Evolutionary conservation across 2,329 filamentous ascomycete genomes (phyloP), one percentile per base, ranked within the genome.

Genomic region (Fusarium begoniae): DNA sequence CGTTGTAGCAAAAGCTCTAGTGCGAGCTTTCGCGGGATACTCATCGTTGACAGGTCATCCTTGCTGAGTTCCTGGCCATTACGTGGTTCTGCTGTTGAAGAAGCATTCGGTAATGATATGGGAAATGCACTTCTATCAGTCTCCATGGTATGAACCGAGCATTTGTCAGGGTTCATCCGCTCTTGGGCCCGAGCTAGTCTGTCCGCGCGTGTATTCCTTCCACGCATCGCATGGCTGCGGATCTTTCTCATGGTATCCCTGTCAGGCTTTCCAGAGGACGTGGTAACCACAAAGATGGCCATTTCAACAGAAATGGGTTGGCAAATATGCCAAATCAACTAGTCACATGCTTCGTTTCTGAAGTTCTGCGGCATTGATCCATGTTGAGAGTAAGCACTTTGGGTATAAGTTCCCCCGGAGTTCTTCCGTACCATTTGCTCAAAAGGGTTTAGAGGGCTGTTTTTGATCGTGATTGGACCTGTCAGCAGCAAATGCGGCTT

Each of bases 11-110:
- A 1, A 22, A 38, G 10, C 10, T 54, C 51, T 13, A 24, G 51
- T 0, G 24, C 24, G 0, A 54, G n/a, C 10, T 54, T 54, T 7
- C 35, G 51, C 0, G 24, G 13, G 3, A 54, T 28, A 17, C 8
- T 54, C 51, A 17, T 37, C 0, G 13, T 15, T 6, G 13, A 15
- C 18, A 8, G n/a, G 4, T 6, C 2, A 4, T 26, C 17, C 13
- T 35, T 14, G 32, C 0, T 3, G 0, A 0, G 7, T 1, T 24
- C 8, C 13, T 53, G 17, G 32, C 5, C 9, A 20, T 4, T 0
- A 4, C 8, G 13, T 12, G 17, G 6, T 22, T 53, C n/a, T 22
- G 6, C 2, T 5, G 6, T 37, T 4, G 32, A 22, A 4, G 0
- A 3, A 0, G 17, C 11, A 5, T 6, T 5, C 11, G 2, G 12